Percentiles rank a stretch among this genome's conserved stretches.
Conservation (phyloP, 116 monocot species). For the Iris pallida region DNA sequence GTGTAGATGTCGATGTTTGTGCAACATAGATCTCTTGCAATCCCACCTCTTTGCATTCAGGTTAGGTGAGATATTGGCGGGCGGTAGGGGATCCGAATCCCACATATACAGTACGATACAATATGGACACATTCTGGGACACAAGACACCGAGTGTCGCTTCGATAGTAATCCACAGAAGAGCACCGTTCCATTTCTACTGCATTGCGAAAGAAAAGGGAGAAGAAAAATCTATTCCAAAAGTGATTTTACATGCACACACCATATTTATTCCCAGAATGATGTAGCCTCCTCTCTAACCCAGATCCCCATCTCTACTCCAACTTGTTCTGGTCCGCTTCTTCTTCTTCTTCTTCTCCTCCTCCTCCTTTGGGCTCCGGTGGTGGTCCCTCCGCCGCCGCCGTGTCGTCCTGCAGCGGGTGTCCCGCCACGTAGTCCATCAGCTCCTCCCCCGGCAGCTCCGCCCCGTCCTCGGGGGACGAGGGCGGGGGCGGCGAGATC, state of each 20-base stretch:
- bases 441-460: slow-evolving; percentile 29
- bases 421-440: slow-evolving; percentile 50
- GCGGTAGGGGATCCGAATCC: too few species aligned
- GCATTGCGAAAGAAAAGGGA: not conserved
- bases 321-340: not conserved
- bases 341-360: too few species aligned
- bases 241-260: not conserved
- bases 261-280: not conserved
- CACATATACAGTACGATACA: too few species aligned
- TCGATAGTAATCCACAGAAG: not conserved
- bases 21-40: too few species aligned
- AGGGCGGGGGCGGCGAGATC: slow-evolving; percentile 42
- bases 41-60: too few species aligned
- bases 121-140: too few species aligned
- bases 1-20: too few species aligned
- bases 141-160: too few species aligned
- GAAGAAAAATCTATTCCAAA: too few species aligned
- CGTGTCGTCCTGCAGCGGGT: not conserved
- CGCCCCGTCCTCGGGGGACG: slow-evolving; percentile 7
- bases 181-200: not conserved
- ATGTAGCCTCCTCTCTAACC: not conserved
- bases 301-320: not conserved
- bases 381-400: not conserved
- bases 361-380: too few species aligned
- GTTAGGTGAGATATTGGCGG: too few species aligned